Evolutionary conservation across 1,139 yeast species (phyloP).

Genomic region (Yarrowia galli): DNA sequence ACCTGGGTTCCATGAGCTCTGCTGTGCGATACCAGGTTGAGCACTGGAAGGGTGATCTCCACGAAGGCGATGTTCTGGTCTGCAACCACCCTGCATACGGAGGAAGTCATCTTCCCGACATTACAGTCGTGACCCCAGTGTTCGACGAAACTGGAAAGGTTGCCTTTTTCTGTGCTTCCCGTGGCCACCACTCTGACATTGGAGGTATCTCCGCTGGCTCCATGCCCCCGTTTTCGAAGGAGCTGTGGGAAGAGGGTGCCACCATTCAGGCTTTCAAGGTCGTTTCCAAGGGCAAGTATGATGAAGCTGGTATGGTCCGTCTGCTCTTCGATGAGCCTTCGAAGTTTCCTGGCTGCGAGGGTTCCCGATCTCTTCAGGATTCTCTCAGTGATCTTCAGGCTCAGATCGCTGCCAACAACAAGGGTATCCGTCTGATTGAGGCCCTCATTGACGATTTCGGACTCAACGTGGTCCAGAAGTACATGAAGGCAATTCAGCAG

Average conservation of each 20-base stretch:
- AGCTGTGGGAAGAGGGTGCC: constrained; percentile 70
- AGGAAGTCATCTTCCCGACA: constrained; percentile 83
- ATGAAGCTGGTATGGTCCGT: constrained; percentile 58
- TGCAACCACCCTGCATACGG: constrained; percentile 84
- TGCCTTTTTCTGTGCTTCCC: constrained; percentile 67
- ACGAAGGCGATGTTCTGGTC: constrained; percentile 76
- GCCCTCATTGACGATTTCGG: constrained; percentile 61
- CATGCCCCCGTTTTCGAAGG: constrained; percentile 68
- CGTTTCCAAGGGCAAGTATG: constrained; percentile 63
- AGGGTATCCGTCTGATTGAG: constrained; percentile 62
- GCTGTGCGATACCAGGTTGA: constrained; percentile 75
- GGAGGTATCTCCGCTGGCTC: constrained; percentile 74
- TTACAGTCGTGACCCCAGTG: constrained; percentile 79
- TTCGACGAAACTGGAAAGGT: constrained; percentile 59
- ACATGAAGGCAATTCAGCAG: constrained; percentile 67
- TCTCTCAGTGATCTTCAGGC: constrained; percentile 71
- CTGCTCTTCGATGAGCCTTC: constrained; percentile 61
- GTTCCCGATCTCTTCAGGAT: constrained; percentile 65
- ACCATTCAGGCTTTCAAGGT: constrained; percentile 63
- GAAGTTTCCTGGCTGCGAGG: constrained; percentile 64
- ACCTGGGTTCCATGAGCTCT: constrained; percentile 85
- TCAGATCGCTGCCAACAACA: constrained; percentile 71
- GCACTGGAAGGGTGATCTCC: constrained; percentile 64
- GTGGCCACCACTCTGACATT: constrained; percentile 75
- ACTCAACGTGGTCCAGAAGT: constrained; percentile 59